phyloP scores from a whole-genome alignment of 345 rosid genomes.

The Aethionema arabicum region DNA sequence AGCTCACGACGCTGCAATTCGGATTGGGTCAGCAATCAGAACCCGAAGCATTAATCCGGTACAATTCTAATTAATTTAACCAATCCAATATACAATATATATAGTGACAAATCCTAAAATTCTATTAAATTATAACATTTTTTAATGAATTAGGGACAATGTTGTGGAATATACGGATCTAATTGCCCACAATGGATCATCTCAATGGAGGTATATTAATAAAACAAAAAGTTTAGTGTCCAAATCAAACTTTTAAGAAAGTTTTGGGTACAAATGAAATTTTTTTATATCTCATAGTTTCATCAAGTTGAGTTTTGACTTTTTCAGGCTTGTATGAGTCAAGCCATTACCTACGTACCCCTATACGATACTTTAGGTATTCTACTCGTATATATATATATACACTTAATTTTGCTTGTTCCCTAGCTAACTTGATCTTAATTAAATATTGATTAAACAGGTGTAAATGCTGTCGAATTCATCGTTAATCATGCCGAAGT shows the following conservation, averaged over 20 bases:
- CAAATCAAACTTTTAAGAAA: not conserved
- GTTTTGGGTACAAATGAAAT: not conserved
- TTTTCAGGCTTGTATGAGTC: slow-evolving; percentile 79
- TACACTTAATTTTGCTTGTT: slow-evolving; percentile 47
- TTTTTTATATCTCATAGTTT: not conserved
- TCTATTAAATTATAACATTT: not conserved
- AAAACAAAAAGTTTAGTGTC: not conserved
- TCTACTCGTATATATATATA: slow-evolving; percentile 46
- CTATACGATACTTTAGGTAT: slow-evolving; percentile 86
- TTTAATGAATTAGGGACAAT: slow-evolving; percentile 51
- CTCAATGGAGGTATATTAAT: slow-evolving; percentile 67
- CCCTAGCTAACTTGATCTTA: not conserved
- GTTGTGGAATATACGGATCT: slow-evolving; percentile 88
- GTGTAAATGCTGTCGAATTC: slow-evolving; percentile 89
- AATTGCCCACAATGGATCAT: slow-evolving; percentile 88
- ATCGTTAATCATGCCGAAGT: slow-evolving; percentile 92
- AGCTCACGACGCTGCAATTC: slow-evolving; percentile 58
- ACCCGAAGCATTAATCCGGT: slow-evolving; percentile 70
- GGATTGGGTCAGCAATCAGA: slow-evolving; percentile 75
- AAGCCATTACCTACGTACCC: slow-evolving; percentile 74
- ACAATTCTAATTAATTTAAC: slow-evolving; percentile 12
- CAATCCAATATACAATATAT: not conserved
- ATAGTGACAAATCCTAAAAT: not conserved
- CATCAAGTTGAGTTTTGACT: not conserved
- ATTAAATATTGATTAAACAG: slow-evolving; percentile 41